Base-by-base conservation (phyloP, 352 stramenopile species). In the Thalassiosira ordinaria region DNA sequence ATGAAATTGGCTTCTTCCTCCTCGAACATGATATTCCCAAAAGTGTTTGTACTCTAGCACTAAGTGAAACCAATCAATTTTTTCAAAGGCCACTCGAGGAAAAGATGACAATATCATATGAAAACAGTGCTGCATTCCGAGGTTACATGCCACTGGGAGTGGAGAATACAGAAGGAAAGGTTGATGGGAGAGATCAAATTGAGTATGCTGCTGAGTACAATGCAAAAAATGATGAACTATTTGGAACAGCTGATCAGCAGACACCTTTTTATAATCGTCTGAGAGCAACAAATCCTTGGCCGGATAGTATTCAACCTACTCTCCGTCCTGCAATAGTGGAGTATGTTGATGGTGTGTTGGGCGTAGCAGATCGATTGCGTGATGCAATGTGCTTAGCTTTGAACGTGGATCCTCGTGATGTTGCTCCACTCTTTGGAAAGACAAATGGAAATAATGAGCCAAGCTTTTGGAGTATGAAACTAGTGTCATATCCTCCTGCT, bases 131-230 rank as follows among this genome's bases (percentile, higher is more conserved):
- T 35, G 65, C 35, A 27, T 92, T 92, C 65, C 69, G 85, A 65
- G 87, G 87, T 18, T 92, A 91, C 70, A 92, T 92, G 87, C 64
- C 75, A 11, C 29, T 92, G 33, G 87, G 87, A 6, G 71, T 89
- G 18, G 85, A 92, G 74, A 92, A 92, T 68, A 92, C 87, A 26
- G 75, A 77, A 22, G 87, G 87, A 24, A 82, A 74, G 33, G 65
- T 89, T 22, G 87, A 92, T 78, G 65, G 44, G 11, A 67, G 87
- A 69, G 85, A 92, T 65, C 87, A 92, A 69, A 78, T 92, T 51
- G 87, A 92, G 47, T 90, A 89, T 72, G 87, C 82, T 44, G 80
- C 80, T 13, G 84, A 91, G 64, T 87, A 92, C 78, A 3, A 57
- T 47, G 11, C 37, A 24, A 22, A 31, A 2, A 5, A 63, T 29